Percentiles rank a stretch among this genome's conserved stretches.
Evolutionary conservation across 768 basidiomycete genomes (phyloP).

Genomic region (Galerina sulciceps): DNA sequence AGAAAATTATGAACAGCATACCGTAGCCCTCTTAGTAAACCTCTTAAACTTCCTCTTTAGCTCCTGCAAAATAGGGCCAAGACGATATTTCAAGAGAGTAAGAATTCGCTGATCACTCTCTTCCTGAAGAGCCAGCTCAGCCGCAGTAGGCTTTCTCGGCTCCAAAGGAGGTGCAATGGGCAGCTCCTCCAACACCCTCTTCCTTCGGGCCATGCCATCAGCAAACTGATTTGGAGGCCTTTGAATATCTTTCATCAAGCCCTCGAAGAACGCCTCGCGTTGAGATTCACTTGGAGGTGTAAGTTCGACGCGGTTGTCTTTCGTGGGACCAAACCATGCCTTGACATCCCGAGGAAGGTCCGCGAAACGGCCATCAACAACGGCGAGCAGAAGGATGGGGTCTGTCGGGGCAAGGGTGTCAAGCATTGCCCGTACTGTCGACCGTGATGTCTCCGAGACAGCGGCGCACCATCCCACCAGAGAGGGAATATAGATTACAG

Average conservation of each 20-base stretch:
- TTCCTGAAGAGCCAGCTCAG: constrained; percentile 81
- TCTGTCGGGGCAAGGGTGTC: constrained; percentile 91
- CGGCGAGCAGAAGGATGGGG: constrained; percentile 89
- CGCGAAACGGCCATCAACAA: constrained; percentile 78
- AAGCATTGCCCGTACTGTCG: constrained; percentile 88
- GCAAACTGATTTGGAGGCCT: constrained; percentile 87
- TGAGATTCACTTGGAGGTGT: constrained; percentile 53
- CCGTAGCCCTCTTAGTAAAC: constrained; percentile 80
- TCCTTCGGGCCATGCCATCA: constrained; percentile 83
- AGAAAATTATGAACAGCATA: constrained; percentile 38
- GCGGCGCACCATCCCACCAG: constrained; percentile 85
- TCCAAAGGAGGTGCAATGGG: constrained; percentile 90
- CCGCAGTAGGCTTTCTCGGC: constrained; percentile 78
- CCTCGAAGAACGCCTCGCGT: constrained; percentile 76
- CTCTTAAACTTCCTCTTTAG: constrained; percentile 92
- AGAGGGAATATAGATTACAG: constrained; percentile 93
- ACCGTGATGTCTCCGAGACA: constrained; percentile 81
- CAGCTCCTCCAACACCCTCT: constrained; percentile 83
- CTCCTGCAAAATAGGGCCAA: constrained; percentile 88
- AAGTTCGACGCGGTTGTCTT: constrained; percentile 77
- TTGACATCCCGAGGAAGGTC: constrained; percentile 82
- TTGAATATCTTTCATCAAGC: constrained; percentile 68
- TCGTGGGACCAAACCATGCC: constrained; percentile 85
- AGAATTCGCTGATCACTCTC: constrained; percentile 81
- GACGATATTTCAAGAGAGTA: constrained; percentile 84